phyloP scores from a whole-genome alignment of 768 basidiomycete genomes.

The Sporobolomyces roseus region DNA sequence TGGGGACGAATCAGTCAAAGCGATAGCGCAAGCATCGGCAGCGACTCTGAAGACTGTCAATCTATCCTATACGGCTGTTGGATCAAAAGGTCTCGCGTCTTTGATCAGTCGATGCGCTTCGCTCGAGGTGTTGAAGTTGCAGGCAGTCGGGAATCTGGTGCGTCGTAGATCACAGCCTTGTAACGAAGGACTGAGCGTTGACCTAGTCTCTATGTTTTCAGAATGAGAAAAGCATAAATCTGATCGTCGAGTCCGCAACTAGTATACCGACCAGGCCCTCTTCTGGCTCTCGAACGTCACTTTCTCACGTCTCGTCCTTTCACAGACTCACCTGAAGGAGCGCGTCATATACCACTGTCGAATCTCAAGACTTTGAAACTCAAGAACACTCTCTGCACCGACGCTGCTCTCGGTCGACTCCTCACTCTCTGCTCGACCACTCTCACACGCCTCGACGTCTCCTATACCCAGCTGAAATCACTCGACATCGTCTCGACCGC shows the following conservation, averaged over 20 bases:
- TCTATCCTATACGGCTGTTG: slow-evolving; percentile 41
- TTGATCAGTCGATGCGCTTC: slow-evolving; percentile 32
- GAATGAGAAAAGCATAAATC: slow-evolving; percentile 32
- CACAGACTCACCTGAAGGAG: slow-evolving; percentile 12
- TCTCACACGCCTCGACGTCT: slow-evolving; percentile 42
- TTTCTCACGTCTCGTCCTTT: too few relatives aligned
- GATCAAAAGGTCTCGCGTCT: slow-evolving; percentile 29
- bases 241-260: slow-evolving; percentile 27
- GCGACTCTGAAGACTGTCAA: slow-evolving; percentile 25
- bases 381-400: slow-evolving; percentile 39
- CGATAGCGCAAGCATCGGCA: slow-evolving; percentile 27
- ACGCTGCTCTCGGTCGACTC: slow-evolving; percentile 36
- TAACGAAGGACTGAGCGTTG: neutral
- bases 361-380: slow-evolving; percentile 41
- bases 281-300: too few relatives aligned
- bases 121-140: slow-evolving; percentile 43
- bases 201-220: neutral
- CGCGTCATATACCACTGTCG: slow-evolving; percentile 30
- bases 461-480: slow-evolving; percentile 34
- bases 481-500: slow-evolving; percentile 41
- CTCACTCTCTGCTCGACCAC: slow-evolving; percentile 36
- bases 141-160: slow-evolving; percentile 32
- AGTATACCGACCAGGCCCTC: neutral
- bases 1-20: slow-evolving; percentile 38
- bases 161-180: neutral